Evolutionary conservation across 495 filamentous ascomycete species (phyloP).

Genomic region (Aspergillus panamensis): DNA sequence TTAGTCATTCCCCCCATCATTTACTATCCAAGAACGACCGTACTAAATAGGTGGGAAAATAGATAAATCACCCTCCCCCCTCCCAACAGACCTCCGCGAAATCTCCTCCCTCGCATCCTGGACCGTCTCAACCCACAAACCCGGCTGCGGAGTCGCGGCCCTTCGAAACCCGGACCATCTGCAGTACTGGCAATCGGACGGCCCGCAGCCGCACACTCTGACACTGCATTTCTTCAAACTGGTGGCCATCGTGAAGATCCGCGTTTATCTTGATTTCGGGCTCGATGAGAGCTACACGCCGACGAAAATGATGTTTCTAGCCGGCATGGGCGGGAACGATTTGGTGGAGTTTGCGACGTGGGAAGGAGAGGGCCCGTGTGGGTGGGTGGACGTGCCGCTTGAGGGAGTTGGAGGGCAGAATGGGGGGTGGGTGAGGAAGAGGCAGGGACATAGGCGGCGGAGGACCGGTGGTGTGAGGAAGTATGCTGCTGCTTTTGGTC

Average conservation of each 20-base stretch:
- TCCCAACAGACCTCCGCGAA: conserved; percentile 64
- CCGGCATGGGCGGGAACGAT: conserved; percentile 84
- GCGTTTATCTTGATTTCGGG: conserved; percentile 86
- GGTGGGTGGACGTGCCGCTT: conserved; percentile 85
- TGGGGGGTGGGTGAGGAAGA: conserved; percentile 36
- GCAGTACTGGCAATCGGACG: conserved; percentile 96
- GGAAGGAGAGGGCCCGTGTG: conserved; percentile 70
- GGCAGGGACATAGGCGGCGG: conserved; percentile 18
- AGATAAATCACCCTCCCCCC: conserved; percentile 33
- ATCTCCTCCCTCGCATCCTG: conserved; percentile 93
- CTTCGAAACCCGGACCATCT: conserved; percentile 73
- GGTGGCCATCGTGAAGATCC: conserved; percentile 75
- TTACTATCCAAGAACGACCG: no score
- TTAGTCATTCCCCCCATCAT: conserved; percentile 14
- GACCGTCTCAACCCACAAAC: conserved; percentile 87
- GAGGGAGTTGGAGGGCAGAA: conserved; percentile 56
- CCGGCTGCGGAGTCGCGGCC: conserved; percentile 81
- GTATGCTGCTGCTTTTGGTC: not conserved
- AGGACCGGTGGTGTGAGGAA: not conserved
- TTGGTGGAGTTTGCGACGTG: conserved; percentile 78
- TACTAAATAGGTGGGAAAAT: not conserved
- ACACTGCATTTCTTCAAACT: conserved; percentile 94
- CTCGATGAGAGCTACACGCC: conserved; percentile 97
- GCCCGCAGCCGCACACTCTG: conserved; percentile 90
- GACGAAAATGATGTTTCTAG: conserved; percentile 79